phyloP scores from a whole-genome alignment of 495 filamentous ascomycete genomes.

The Tuber aestivum region DNA sequence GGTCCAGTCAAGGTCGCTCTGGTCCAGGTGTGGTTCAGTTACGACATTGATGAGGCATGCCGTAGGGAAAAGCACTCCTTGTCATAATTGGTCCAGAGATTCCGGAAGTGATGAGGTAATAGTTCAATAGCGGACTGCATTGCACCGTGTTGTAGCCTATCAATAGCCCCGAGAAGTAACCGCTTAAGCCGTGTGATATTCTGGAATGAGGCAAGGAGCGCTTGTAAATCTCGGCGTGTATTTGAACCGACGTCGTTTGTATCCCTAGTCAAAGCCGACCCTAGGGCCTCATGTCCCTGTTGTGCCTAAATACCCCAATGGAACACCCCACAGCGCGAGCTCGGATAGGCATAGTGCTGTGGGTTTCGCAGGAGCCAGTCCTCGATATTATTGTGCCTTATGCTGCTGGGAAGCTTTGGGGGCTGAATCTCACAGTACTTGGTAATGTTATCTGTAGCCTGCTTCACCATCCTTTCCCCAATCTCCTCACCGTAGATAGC shows the following conservation, averaged over 20 bases:
- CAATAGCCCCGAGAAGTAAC: background rate
- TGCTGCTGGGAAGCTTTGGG: background rate
- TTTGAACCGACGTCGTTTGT: background rate
- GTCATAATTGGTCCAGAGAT: background rate
- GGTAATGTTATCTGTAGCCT: background rate
- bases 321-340: background rate
- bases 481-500: background rate
- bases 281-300: background rate
- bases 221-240: background rate
- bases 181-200: background rate
- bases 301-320: background rate
- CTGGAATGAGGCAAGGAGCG: background rate
- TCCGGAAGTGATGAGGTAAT: background rate
- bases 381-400: background rate
- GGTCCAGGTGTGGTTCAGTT: background rate
- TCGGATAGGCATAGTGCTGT: background rate
- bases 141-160: background rate
- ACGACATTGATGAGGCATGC: background rate
- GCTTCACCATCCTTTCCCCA: background rate
- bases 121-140: background rate
- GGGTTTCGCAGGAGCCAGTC: too few relatives aligned
- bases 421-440: background rate
- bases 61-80: background rate
- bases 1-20: background rate
- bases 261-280: background rate